Percentiles rank a stretch among this genome's conserved stretches.
phyloP scores from a whole-genome alignment of 1,284 basidiomycete genomes.

The Marasmius tenuissimus region DNA sequence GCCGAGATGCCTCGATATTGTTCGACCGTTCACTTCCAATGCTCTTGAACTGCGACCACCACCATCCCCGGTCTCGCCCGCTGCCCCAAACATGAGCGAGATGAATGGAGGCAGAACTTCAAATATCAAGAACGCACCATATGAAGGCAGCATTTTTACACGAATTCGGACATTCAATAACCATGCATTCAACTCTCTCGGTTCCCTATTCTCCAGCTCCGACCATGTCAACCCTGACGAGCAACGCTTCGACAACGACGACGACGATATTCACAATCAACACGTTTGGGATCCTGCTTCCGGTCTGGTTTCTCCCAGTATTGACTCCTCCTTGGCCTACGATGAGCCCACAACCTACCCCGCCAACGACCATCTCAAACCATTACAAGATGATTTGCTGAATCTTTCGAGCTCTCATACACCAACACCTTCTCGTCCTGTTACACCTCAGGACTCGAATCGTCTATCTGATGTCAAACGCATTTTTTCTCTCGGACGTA shows the following conservation, averaged over 20 bases:
- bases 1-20: no score
- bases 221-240: not conserved
- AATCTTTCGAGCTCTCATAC: not conserved
- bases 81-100: not conserved
- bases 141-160: conserved; percentile 3
- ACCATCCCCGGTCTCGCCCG: not conserved
- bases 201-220: conserved; percentile 19
- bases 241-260: not conserved
- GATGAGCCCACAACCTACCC: not conserved
- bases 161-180: conserved; percentile 20
- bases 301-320: conserved; percentile 1
- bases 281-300: conserved; percentile 13
- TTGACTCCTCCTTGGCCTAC: not conserved
- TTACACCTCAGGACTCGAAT: not conserved
- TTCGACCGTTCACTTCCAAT: not conserved
- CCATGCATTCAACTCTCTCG: conserved; percentile 21
- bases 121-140: not conserved
- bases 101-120: not conserved
- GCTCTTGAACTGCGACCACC: not conserved
- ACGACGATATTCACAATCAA: not conserved
- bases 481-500: not conserved
- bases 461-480: not conserved
- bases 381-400: not conserved
- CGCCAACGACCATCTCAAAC: not conserved
- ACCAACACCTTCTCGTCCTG: conserved; percentile 9